Percentiles rank a stretch among this genome's conserved stretches.
Evolutionary conservation across 2,329 filamentous ascomycete species (phyloP).

Genomic region (Remersonia thermophila): DNA sequence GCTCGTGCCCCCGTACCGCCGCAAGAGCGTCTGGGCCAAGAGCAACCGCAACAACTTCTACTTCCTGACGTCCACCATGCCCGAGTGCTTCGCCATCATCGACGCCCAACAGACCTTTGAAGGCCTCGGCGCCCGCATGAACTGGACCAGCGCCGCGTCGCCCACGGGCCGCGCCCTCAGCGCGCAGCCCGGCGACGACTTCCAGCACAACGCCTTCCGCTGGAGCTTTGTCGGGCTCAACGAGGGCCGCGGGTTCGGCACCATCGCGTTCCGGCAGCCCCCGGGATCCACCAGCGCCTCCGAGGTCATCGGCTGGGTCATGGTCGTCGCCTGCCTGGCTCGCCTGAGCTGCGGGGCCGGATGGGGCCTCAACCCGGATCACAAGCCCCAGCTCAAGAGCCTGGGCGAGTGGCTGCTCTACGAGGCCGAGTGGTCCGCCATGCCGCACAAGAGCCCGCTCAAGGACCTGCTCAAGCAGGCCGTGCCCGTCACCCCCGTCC

Average conservation of each 20-base stretch:
- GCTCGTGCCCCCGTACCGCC: slow-evolving; percentile 15
- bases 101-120: slow-evolving; percentile 6
- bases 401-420: slow-evolving; percentile 15
- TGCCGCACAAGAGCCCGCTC: slow-evolving; percentile 9
- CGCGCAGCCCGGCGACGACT: slow-evolving; percentile 6
- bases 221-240: slow-evolving; percentile 14
- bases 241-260: slow-evolving; percentile 9
- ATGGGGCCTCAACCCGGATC: slow-evolving; percentile 6
- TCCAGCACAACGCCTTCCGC: slow-evolving; percentile 12
- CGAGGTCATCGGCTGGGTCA: slow-evolving; percentile 14
- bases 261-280: slow-evolving; percentile 16
- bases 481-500: slow-evolving; percentile 2
- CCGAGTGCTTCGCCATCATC: slow-evolving; percentile 11
- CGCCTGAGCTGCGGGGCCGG: slow-evolving; percentile 11
- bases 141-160: slow-evolving; percentile 12
- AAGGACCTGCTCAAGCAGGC: slow-evolving; percentile 12
- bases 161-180: slow-evolving; percentile 13
- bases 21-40: slow-evolving; percentile 14
- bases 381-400: slow-evolving; percentile 7
- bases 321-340: slow-evolving; percentile 16
- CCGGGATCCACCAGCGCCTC: slow-evolving; percentile 8
- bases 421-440: slow-evolving; percentile 10
- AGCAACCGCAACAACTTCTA: slow-evolving; percentile 17
- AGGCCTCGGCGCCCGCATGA: slow-evolving; percentile 12
- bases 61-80: slow-evolving; percentile 6